phyloP scores from a whole-genome alignment of 257 asterid genomes.

The Solanum pennellii region DNA sequence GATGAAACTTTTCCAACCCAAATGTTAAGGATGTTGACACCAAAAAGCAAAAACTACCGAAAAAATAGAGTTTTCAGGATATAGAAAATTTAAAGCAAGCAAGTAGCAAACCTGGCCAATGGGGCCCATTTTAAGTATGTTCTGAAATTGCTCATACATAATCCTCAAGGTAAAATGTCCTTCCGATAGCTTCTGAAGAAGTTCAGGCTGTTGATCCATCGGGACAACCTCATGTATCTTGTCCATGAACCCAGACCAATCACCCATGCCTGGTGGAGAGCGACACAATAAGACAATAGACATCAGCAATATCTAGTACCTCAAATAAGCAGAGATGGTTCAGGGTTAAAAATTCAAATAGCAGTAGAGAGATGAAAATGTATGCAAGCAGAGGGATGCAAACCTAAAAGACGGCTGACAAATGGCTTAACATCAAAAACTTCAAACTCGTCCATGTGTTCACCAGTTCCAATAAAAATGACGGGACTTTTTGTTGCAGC shows the following conservation, averaged over 20 bases:
- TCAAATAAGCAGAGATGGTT: not conserved
- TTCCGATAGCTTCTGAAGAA: conserved; percentile 87
- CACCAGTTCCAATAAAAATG: conserved; percentile 94
- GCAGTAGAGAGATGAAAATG: not conserved
- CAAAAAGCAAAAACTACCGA: not conserved
- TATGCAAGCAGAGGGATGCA: not conserved
- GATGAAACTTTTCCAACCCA: not conserved
- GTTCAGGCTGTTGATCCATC: conserved; percentile 97
- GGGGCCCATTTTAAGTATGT: conserved; percentile 86
- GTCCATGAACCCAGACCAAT: conserved; percentile 97
- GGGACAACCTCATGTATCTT: conserved; percentile 96
- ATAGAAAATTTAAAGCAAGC: not conserved
- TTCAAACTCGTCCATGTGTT: conserved; percentile 98
- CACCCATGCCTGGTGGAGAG: conserved; percentile 70
- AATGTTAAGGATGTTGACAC: not conserved
- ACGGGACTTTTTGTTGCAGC: conserved; percentile 98
- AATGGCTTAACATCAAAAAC: conserved; percentile 92
- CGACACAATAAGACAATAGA: not conserved
- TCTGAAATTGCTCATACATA: conserved; percentile 89
- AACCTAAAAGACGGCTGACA: conserved; percentile 96
- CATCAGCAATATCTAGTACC: not conserved
- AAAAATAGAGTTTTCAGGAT: not conserved
- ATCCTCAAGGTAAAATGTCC: conserved; percentile 84
- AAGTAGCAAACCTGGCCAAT: conserved; percentile 67
- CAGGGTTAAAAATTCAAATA: not conserved